Percentiles rank a stretch among this genome's conserved stretches.
These are phyloP conservation scores for Rhizopus stolonifer DNA, from an alignment of 371 early-diverging fungal genomes.

Conservation along the genomic window DNA sequence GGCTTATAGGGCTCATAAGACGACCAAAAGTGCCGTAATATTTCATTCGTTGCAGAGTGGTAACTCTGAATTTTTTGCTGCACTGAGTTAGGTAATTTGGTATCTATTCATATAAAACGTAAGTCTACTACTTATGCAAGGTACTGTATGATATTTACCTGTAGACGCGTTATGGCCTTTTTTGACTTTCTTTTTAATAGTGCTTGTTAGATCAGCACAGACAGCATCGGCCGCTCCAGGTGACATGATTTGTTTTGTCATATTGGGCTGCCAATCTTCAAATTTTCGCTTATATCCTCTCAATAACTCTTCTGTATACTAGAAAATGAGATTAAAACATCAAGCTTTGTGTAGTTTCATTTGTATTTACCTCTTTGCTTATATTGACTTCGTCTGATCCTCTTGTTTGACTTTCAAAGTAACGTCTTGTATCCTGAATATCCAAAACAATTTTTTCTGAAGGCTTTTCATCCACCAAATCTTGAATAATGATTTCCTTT, in stretches of 20 bases:
- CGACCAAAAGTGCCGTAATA: constrained; percentile 68
- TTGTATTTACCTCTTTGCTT: constrained; percentile 16
- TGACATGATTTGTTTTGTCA: constrained; percentile 40
- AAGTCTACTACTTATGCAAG: too few relatives aligned
- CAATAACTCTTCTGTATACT: constrained; percentile 29
- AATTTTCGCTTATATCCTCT: constrained; percentile 33
- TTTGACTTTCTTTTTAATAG: constrained; percentile 35
- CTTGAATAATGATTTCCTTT: constrained; percentile 60
- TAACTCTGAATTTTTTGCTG: constrained; percentile 53
- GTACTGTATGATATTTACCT: constrained; percentile 21
- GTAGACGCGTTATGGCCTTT: constrained; percentile 25
- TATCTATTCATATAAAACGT: constrained; percentile 20
- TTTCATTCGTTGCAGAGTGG: constrained; percentile 62
- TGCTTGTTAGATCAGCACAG: constrained; percentile 29
- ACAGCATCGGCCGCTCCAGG: constrained; percentile 34
- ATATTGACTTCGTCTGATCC: constrained; percentile 25
- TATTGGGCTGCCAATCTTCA: constrained; percentile 40
- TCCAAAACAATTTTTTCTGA: constrained; percentile 58
- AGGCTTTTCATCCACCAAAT: constrained; percentile 55
- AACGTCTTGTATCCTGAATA: constrained; percentile 74
- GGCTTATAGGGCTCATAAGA: constrained; percentile 52
- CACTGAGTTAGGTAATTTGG: constrained; percentile 42
- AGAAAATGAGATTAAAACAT: background rate
- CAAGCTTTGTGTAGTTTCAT: background rate
- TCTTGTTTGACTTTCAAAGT: constrained; percentile 75